Percentiles rank a stretch among this genome's conserved stretches.
Conservation (phyloP, 176 grass and related monocot species). For the Zea luxurians region DNA sequence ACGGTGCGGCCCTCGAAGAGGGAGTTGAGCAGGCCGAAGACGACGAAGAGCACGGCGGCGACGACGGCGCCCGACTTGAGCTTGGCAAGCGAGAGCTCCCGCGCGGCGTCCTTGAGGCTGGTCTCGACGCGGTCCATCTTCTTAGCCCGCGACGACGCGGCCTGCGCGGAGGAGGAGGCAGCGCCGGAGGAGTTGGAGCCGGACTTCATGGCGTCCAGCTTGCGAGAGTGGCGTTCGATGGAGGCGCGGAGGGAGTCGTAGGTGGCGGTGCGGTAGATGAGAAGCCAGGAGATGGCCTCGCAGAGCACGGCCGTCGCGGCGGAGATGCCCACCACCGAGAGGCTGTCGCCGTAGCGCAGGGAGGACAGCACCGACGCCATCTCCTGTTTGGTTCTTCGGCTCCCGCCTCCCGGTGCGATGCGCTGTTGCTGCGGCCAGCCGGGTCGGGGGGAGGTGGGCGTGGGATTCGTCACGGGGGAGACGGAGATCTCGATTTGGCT, state of each 20-base stretch:
- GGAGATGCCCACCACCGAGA: slow-evolving; percentile 80
- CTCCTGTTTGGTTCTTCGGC: not conserved
- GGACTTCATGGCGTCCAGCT: slow-evolving; percentile 93
- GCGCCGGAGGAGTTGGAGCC: not conserved
- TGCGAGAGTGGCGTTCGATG: slow-evolving; percentile 90
- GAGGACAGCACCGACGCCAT: slow-evolving; percentile 63
- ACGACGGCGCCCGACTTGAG: slow-evolving; percentile 97
- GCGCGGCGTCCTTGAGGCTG: slow-evolving; percentile 87
- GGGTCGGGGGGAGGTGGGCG: not conserved
- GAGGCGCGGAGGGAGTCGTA: slow-evolving; percentile 94
- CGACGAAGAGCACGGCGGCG: slow-evolving; percentile 83
- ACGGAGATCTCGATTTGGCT: not conserved
- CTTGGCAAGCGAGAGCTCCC: slow-evolving; percentile 92
- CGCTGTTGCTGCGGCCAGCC: not conserved
- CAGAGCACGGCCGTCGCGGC: slow-evolving; percentile 74
- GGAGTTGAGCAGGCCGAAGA: slow-evolving; percentile 93
- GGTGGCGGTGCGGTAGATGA: slow-evolving; percentile 96
- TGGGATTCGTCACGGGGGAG: not conserved
- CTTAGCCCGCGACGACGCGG: slow-evolving; percentile 69
- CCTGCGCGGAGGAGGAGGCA: slow-evolving; percentile 14
- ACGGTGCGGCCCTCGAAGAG: slow-evolving; percentile 90
- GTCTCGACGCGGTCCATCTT: slow-evolving; percentile 97
- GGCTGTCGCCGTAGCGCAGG: slow-evolving; percentile 72
- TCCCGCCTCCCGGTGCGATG: not conserved
- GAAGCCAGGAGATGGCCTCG: slow-evolving; percentile 94